A percentile compares a stretch with the other conserved stretches of the same genome.
These are phyloP conservation scores for Ogataea allantospora DNA, from an alignment of 805 yeast genomes.

Conservation along the genomic window DNA sequence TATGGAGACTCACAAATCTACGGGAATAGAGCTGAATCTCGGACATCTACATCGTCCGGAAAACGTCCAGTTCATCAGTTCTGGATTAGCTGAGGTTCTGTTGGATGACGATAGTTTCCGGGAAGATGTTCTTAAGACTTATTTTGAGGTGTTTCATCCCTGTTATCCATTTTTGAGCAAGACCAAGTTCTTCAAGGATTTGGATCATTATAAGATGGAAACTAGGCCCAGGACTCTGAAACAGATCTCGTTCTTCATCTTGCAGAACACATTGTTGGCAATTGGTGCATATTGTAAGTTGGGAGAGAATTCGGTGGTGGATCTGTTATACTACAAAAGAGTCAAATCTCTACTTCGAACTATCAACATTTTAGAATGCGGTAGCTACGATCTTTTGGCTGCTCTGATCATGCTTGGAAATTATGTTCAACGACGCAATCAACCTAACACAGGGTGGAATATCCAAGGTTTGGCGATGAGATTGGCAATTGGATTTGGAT, in stretches of 20 bases:
- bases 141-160: conserved; percentile 51
- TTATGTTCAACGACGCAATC: conserved; percentile 54
- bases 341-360: conserved; percentile 40
- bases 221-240: conserved; percentile 32
- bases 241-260: conserved; percentile 44
- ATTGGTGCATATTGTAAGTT: conserved; percentile 59
- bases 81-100: conserved; percentile 8
- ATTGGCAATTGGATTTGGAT: conserved; percentile 58
- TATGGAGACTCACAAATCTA: not conserved
- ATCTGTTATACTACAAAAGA: conserved; percentile 47
- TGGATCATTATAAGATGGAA: conserved; percentile 33
- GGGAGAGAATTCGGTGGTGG: conserved; percentile 47
- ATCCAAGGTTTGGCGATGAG: conserved; percentile 55
- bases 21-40: not conserved
- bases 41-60: conserved; percentile 8
- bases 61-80: conserved; percentile 7
- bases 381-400: conserved; percentile 46
- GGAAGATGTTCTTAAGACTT: conserved; percentile 36
- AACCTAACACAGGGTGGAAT: conserved; percentile 59
- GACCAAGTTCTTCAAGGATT: conserved; percentile 41
- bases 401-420: conserved; percentile 49
- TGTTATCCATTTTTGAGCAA: conserved; percentile 53
- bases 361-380: conserved; percentile 48
- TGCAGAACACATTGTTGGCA: conserved; percentile 51
- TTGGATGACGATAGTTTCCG: conserved; percentile 8